phyloP scores from a whole-genome alignment of 139 green algal genomes.

The Yamagishiella unicocca region DNA sequence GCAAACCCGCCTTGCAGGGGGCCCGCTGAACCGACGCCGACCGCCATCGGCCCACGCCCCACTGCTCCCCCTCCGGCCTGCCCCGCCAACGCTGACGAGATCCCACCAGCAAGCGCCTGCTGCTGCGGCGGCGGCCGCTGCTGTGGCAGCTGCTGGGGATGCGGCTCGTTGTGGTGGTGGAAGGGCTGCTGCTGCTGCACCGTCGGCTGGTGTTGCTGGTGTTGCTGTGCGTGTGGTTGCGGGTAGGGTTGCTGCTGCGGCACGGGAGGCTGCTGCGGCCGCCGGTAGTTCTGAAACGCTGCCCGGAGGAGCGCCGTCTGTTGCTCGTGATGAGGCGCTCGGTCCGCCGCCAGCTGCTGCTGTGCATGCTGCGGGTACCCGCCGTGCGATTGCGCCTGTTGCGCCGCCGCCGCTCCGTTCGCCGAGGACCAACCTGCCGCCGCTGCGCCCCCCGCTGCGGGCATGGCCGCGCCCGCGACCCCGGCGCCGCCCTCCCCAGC shows the following conservation, averaged over 20 bases:
- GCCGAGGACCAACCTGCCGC: too few relatives aligned
- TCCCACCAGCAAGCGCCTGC: too few relatives aligned
- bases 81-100: too few relatives aligned
- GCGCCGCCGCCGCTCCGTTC: background rate
- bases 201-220: background rate
- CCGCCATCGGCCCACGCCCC: too few relatives aligned
- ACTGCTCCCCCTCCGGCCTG: too few relatives aligned
- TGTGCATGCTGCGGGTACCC: background rate
- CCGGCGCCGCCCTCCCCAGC: too few relatives aligned
- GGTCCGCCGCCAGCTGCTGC: background rate
- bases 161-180: background rate
- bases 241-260: background rate
- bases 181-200: slow-evolving; percentile 11
- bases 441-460: too few relatives aligned
- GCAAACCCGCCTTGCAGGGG: too few relatives aligned
- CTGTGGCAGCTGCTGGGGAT: background rate
- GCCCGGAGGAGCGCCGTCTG: background rate
- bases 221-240: background rate
- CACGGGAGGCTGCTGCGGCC: background rate
- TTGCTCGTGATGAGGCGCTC: background rate
- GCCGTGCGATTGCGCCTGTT: background rate
- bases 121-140: background rate
- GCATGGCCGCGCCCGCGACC: too few relatives aligned
- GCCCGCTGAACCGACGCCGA: too few relatives aligned
- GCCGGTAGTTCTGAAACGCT: background rate